Conservation (phyloP, 2,329 filamentous ascomycete species). For the Lasiodiplodia hormozganensis region DNA sequence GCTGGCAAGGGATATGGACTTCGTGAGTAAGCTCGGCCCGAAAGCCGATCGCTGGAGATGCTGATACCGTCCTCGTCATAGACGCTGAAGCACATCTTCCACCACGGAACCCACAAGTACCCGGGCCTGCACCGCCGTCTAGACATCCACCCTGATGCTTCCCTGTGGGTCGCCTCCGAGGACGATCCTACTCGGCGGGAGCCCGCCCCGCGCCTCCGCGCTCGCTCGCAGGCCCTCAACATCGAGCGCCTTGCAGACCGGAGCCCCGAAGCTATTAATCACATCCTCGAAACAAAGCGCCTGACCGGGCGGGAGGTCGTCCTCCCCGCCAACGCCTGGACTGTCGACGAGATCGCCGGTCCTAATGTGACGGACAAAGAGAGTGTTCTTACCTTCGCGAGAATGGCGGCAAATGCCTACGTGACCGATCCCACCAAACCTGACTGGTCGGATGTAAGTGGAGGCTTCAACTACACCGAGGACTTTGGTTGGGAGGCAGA, state of each 20-base stretch:
- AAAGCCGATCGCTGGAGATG: conserved; percentile 32
- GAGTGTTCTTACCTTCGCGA: conserved; percentile 82
- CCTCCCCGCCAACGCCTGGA: conserved; percentile 74
- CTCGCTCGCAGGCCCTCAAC: conserved; percentile 67
- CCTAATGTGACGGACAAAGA: conserved; percentile 87
- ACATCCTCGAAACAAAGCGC: conserved; percentile 76
- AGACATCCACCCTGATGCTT: conserved; percentile 70
- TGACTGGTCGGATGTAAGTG: conserved; percentile 76
- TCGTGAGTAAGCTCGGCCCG: conserved; percentile 28
- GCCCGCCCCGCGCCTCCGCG: conserved; percentile 56
- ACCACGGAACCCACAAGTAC: conserved; percentile 80
- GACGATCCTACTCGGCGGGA: conserved; percentile 52
- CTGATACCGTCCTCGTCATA: conserved; percentile 29
- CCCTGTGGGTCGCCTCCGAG: conserved; percentile 68
- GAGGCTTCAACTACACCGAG: conserved; percentile 81
- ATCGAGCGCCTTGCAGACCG: conserved; percentile 87
- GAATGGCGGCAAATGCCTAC: conserved; percentile 91
- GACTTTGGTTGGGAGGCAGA: conserved; percentile 94
- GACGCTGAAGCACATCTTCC: conserved; percentile 86
- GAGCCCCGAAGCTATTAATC: conserved; percentile 76
- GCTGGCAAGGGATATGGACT: conserved; percentile 26
- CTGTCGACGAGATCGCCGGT: conserved; percentile 75
- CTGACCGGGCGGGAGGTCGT: conserved; percentile 70
- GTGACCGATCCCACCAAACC: conserved; percentile 72
- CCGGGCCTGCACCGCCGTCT: conserved; percentile 78